Base-by-base conservation (phyloP, 257 asterid species). In the Schizonepeta tenuifolia region DNA sequence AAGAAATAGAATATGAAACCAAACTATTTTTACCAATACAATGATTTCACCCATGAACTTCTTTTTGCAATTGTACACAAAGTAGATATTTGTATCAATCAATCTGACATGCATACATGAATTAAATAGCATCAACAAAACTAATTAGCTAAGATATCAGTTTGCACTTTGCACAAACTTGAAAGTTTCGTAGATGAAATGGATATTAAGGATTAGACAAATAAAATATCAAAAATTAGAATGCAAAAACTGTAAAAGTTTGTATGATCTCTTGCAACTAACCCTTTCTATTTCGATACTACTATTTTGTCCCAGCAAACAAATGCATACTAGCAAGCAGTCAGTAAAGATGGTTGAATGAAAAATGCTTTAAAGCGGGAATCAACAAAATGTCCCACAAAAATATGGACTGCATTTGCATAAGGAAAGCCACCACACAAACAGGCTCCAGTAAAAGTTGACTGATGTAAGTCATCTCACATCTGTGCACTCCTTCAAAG, bases 301-400 rank as follows among this genome's bases (percentile, higher is more conserved):
- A 18, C 36, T 55, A 44, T 24, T 7, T 40, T 18, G 56, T 9
- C 50, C 53, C 51, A 57, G 66, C 59, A 49, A 71, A 33, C 12
- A 31, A 77, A 66, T 68, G 54, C 35, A 28, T 33, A 54, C 22
- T 44, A 18, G 43, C 50, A 68, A 59, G 59, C 71, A 71, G 68
- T 65, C 24, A 47, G 31, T 15, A 44, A 51, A 2, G 11, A 47
- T 7, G 24, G 28, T 35, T 21, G 47, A 46, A 60, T 54, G 40
- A 9, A 64, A 38, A 65, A 70, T 51, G 24, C 66, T 28, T 14
- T 49, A 15, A 20, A 54, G 62, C 22, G 50, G 36, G 13, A 18
- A 35, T 18, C 35, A 63, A 70, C 70, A 22, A 43, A 63, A 70
- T 24, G 26, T 21, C 70, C 64, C 36, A 15, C 28, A 69, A 22